Evolutionary conservation across 495 filamentous ascomycete species (phyloP), one percentile per base, ranked within the genome.

Genomic region (Aspergillus nanangensis): DNA sequence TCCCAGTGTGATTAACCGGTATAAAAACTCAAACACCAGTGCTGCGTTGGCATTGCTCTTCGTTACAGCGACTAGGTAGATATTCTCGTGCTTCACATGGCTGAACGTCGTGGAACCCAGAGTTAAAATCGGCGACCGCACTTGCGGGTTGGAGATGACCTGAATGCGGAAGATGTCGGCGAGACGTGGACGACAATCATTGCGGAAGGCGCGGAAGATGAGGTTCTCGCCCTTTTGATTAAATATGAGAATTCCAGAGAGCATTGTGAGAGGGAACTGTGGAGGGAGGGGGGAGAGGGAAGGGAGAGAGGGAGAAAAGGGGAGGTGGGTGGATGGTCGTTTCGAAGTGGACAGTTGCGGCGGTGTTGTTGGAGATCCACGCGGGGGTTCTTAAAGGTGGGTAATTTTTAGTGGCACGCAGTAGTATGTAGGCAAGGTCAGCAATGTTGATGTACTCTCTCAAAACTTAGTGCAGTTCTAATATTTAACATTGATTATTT

Each of bases 171-270:
- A 99, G 67, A 97, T 90, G 64, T 99, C 93, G 66, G 93, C 92
- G 35, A 99, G 86, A 15, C 93, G 88, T 17, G 93, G 93, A 32
- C 93, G 87, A 66, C 91, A 96, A 69, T 99, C 93, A 63, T 92
- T 93, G 57, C 93, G 90, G 70, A 96, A 99, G 56, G 94, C 88
- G 53, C 93, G 90, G 70, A 97, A 96, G 66, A 99, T 99, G 52
- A 99, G 87, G 66, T 96, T 96, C 76, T 99, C 93, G 72, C 93
- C 93, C 68, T 99, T 99, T 65, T 97, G 94, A 58, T 99, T 99
- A 75, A 99, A 99, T 54, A 99, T 81, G 37, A 99, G 79, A 56
- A 99, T 90, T 46, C 93, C 93, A 50, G 90, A 96, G 52, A 97
- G 76, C 93, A 97, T 97, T 44, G 53, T 84, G 75, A 31, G 41